Percentiles rank a stretch among this genome's conserved stretches.
Evolutionary conservation across 306 rosid genomes (phyloP).

Genomic region (Notholithocarpus densiflorus): DNA sequence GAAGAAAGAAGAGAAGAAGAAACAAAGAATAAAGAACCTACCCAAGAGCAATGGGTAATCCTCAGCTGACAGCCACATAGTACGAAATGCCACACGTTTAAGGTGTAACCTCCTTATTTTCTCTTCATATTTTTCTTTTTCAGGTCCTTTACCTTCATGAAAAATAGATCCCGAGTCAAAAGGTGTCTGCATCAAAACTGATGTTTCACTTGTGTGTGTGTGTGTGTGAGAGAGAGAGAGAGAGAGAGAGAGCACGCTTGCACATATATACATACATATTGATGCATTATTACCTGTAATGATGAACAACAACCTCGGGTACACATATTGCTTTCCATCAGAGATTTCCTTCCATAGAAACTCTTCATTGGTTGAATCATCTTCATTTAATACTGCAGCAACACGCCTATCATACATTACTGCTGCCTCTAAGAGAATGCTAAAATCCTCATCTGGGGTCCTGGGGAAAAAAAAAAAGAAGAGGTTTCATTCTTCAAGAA

Average conservation of each 20-base stretch:
- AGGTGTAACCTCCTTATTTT: conserved; percentile 73
- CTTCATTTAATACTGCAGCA: conserved; percentile 83
- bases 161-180: conserved; percentile 11
- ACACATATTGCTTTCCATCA: conserved; percentile 57
- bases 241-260: neutral
- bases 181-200: neutral
- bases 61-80: conserved; percentile 95
- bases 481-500: conserved; percentile 10
- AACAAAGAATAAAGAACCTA: conserved; percentile 32
- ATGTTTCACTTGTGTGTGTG: neutral
- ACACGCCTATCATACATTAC: conserved; percentile 97
- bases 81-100: conserved; percentile 93
- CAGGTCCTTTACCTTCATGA: conserved; percentile 88
- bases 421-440: conserved; percentile 95
- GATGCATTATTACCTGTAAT: conserved; percentile 55
- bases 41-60: conserved; percentile 91
- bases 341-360: conserved; percentile 68
- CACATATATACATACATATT: neutral
- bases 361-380: conserved; percentile 74
- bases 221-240: too few species aligned
- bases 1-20: neutral
- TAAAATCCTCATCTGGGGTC: conserved; percentile 95
- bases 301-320: conserved; percentile 84
- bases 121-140: conserved; percentile 74
- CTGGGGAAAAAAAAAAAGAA: conserved; percentile 36